phyloP scores from a whole-genome alignment of 768 basidiomycete genomes.

The Lactifluus echinatus region DNA sequence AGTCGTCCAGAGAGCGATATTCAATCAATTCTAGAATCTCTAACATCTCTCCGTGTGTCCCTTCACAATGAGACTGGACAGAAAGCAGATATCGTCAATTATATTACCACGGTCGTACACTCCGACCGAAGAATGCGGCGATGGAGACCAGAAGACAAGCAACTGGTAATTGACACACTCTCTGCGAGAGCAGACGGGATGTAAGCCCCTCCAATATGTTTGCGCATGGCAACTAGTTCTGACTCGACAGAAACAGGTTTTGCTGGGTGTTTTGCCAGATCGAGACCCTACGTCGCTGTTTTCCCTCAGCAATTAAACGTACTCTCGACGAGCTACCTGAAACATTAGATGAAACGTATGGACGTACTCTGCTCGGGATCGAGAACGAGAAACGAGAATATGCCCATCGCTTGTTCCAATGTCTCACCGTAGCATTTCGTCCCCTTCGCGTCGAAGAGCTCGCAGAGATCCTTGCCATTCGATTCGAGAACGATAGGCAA shows the following conservation, averaged over 20 bases:
- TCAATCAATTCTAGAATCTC: background rate
- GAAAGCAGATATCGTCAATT: background rate
- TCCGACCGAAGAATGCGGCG: background rate
- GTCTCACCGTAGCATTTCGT: background rate
- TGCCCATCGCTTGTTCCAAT: conserved; percentile 2
- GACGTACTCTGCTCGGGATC: background rate
- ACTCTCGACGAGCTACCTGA: background rate
- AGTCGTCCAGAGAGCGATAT: conserved; percentile 3
- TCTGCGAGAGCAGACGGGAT: background rate
- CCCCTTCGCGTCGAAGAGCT: conserved; percentile 10
- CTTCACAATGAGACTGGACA: background rate
- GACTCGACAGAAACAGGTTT: background rate
- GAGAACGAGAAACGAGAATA: background rate
- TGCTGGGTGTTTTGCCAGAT: conserved; percentile 5
- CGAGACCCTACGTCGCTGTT: background rate
- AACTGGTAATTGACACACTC: background rate
- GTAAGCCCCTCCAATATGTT: background rate
- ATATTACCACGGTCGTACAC: background rate
- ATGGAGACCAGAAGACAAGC: background rate
- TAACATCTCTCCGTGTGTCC: background rate
- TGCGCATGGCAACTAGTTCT: no score
- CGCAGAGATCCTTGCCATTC: background rate
- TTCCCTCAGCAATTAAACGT: background rate
- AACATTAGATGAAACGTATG: conserved; percentile 2
- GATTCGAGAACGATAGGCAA: background rate